A percentile compares a stretch with the other conserved stretches of the same genome.
Conservation (phyloP, 139 green algal genomes). For the Coelastrella sp. region DNA sequence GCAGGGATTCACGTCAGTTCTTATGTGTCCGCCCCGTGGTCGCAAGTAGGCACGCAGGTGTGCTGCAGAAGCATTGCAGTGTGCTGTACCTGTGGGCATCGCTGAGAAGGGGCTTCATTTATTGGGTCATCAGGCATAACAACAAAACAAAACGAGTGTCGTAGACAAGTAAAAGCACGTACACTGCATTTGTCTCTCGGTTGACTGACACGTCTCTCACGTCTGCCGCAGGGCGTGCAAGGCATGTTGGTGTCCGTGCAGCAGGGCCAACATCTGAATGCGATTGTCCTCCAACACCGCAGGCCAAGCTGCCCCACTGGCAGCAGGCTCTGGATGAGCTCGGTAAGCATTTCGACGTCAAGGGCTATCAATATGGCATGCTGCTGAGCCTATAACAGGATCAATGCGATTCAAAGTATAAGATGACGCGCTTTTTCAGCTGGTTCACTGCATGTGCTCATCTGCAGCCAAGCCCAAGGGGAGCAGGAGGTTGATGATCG, state of each 20-base stretch:
- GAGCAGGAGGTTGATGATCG: constrained; percentile 55
- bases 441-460: background rate
- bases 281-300: background rate
- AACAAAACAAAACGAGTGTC: no score
- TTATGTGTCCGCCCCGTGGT: no score
- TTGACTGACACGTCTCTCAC: constrained; percentile 6
- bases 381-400: background rate
- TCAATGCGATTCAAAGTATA: background rate
- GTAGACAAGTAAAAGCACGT: no score
- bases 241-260: background rate
- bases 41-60: no score
- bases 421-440: background rate
- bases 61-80: no score
- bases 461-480: constrained; percentile 19
- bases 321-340: constrained; percentile 51
- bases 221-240: background rate
- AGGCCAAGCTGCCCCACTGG: constrained; percentile 44
- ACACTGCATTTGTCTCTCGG: no score
- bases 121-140: no score
- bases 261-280: background rate
- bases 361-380: no score
- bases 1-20: no score
- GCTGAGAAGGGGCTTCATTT: no score
- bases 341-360: constrained; percentile 9
- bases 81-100: no score